Evolutionary conservation across 495 filamentous ascomycete genomes (phyloP).

Genomic region (Chaetomium cochliodes): DNA sequence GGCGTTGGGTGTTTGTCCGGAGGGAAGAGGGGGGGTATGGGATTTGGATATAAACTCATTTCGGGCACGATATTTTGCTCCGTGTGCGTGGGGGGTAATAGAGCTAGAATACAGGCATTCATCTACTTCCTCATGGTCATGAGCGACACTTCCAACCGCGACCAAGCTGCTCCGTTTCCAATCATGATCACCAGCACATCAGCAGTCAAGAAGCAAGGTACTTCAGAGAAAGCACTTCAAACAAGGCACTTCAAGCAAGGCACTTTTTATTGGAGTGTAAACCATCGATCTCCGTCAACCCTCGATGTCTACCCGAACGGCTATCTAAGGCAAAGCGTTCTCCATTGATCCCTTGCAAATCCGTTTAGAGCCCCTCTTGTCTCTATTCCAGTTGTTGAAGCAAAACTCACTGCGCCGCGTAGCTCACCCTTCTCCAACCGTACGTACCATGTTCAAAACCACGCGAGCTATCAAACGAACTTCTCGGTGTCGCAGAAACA

Average conservation of each 20-base stretch:
- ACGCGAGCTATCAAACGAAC: neutral
- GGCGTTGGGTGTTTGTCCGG: neutral
- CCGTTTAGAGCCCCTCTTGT: neutral
- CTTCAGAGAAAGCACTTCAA: no score
- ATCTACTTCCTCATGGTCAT: no score
- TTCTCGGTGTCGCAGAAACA: neutral
- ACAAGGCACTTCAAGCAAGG: no score
- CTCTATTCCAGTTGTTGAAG: neutral
- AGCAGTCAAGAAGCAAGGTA: no score
- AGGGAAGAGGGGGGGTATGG: neutral
- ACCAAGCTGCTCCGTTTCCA: no score
- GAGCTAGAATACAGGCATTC: no score
- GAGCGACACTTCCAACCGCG: no score
- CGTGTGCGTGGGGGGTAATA: no score
- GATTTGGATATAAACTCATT: neutral
- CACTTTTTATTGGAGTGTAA: neutral
- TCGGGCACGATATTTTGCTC: no score
- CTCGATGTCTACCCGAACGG: slow-evolving; percentile 2
- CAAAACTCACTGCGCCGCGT: neutral
- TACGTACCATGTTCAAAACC: no score
- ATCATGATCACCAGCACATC: no score
- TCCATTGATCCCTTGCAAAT: neutral
- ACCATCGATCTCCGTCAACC: neutral
- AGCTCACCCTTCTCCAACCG: neutral
- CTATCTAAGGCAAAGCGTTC: neutral